These are phyloP conservation scores for Phytophthora sp. DNA, from an alignment of 352 stramenopile genomes.

Conservation along the genomic window DNA sequence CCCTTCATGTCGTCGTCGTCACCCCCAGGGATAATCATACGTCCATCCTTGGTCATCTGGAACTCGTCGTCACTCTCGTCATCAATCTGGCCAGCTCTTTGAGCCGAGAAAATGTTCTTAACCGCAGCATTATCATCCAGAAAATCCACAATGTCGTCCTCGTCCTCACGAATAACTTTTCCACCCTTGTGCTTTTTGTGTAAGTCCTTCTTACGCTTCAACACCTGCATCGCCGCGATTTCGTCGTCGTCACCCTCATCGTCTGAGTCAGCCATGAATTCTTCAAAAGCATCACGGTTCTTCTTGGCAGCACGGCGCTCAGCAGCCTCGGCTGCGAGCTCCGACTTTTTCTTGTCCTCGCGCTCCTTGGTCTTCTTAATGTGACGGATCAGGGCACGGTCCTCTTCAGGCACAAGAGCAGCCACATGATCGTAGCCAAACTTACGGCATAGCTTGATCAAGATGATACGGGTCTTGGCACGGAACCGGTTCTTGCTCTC, in stretches of 20 bases:
- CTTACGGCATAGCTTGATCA: constrained; percentile 95
- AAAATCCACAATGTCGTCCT: constrained; percentile 94
- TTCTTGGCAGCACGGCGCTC: constrained; percentile 53
- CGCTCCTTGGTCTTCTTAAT: constrained; percentile 96
- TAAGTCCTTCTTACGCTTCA: constrained; percentile 82
- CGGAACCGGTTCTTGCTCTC: constrained; percentile 96
- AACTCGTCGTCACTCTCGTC: constrained; percentile 84
- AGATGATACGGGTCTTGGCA: constrained; percentile 95
- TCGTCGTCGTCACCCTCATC: constrained; percentile 82
- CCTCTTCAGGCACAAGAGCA: constrained; percentile 88
- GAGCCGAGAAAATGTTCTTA: constrained; percentile 83
- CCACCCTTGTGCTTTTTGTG: constrained; percentile 80
- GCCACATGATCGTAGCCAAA: constrained; percentile 94
- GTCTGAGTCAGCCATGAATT: constrained; percentile 85
- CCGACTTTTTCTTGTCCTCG: constrained; percentile 88
- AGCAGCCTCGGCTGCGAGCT: constrained; percentile 57
- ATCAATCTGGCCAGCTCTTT: constrained; percentile 33
- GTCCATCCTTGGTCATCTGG: constrained; percentile 91
- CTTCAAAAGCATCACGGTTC: constrained; percentile 69
- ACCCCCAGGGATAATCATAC: constrained; percentile 83
- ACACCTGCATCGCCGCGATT: constrained; percentile 81
- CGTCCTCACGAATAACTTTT: constrained; percentile 79
- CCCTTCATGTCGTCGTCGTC: constrained; percentile 59
- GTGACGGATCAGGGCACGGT: constrained; percentile 93
- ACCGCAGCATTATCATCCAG: constrained; percentile 89